Conservation (phyloP, 2,329 filamentous ascomycete species). For the Talaromyces rugulosus region DNA sequence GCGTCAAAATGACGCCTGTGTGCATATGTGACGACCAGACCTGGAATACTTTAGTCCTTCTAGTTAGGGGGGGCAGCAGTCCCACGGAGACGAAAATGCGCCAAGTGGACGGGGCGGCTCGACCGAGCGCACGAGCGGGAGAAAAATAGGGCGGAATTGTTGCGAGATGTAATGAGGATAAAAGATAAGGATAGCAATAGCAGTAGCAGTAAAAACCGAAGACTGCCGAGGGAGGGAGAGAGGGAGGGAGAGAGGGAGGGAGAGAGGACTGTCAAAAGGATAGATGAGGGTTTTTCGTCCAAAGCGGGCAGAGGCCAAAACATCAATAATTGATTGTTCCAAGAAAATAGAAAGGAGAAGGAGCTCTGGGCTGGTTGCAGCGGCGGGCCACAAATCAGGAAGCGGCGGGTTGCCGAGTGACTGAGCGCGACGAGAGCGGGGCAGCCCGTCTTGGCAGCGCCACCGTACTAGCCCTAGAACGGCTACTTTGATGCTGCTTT, state of each 20-base stretch:
- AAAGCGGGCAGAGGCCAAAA: background rate
- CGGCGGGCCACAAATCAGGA: background rate
- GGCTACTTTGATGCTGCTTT: background rate
- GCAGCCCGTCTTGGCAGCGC: background rate
- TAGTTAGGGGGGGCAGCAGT: background rate
- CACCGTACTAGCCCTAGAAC: background rate
- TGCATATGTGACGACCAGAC: background rate
- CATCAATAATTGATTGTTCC: background rate
- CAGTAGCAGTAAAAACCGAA: background rate
- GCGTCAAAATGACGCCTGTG: conserved; percentile 13
- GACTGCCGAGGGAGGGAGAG: background rate
- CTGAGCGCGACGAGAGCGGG: background rate
- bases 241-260: background rate
- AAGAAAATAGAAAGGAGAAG: background rate
- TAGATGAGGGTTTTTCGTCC: background rate
- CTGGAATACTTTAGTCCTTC: background rate
- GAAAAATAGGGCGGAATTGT: background rate
- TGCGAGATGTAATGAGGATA: background rate
- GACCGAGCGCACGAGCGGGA: background rate
- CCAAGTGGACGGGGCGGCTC: background rate
- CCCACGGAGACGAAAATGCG: background rate
- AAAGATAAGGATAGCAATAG: no score
- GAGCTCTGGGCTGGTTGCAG: background rate
- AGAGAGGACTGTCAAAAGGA: background rate
- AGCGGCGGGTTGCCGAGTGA: background rate